Evolutionary conservation across 768 basidiomycete species (phyloP).

Genomic region (Kwoniella sp.): DNA sequence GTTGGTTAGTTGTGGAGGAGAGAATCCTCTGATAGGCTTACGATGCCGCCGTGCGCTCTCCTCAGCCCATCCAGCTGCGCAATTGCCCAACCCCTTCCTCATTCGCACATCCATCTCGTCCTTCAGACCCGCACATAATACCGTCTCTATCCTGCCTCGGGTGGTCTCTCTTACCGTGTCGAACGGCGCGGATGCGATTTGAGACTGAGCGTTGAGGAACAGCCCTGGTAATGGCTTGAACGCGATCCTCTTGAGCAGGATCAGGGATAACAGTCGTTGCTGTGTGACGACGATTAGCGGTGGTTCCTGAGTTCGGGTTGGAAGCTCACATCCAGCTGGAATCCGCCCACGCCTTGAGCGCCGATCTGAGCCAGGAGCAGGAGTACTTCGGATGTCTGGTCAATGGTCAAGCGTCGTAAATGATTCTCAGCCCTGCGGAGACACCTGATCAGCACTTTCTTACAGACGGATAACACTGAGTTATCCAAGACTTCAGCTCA

Average conservation of each 20-base stretch:
- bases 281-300: not conserved
- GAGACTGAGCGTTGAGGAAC: conserved; percentile 28
- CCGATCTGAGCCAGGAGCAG: conserved; percentile 42
- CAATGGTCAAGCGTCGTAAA: conserved; percentile 20
- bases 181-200: conserved; percentile 32
- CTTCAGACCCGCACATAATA: conserved; percentile 35
- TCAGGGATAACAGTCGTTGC: conserved; percentile 36
- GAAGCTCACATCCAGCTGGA: conserved; percentile 35
- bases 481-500: conserved; percentile 9
- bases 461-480: not conserved
- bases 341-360: conserved; percentile 39
- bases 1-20: not conserved
- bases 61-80: conserved; percentile 34
- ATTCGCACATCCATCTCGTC: conserved; percentile 42
- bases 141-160: conserved; percentile 34
- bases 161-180: conserved; percentile 33
- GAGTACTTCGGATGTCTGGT: conserved; percentile 28
- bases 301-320: not conserved
- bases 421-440: conserved; percentile 30
- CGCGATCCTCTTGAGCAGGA: conserved; percentile 33
- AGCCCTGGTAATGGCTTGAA: conserved; percentile 32
- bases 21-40: conserved; percentile 8
- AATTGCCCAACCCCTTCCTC: conserved; percentile 38
- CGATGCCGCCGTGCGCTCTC: conserved; percentile 30
- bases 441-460: not conserved